These are phyloP conservation scores for Ceratocystis eucalypticola DNA, from an alignment of 2,329 filamentous ascomycete species.

Conservation along the genomic window DNA sequence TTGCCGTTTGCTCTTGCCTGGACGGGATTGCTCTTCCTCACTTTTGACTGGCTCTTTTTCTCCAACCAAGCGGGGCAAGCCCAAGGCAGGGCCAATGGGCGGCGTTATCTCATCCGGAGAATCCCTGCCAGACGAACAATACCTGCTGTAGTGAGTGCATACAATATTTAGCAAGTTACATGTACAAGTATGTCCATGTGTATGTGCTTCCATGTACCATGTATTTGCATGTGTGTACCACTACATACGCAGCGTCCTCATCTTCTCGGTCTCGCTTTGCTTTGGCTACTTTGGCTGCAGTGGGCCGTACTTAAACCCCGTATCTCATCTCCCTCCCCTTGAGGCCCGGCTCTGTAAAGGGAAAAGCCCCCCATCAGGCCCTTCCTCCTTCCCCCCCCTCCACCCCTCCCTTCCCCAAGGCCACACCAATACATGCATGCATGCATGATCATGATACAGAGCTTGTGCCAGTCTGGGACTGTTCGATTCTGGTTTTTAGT, in stretches of 20 bases:
- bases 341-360: not conserved
- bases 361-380: not conserved
- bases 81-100: not conserved
- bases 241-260: too few relatives aligned
- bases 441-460: not conserved
- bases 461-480: not conserved
- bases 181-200: not conserved
- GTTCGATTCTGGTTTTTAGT: too few relatives aligned
- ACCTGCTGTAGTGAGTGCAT: not conserved
- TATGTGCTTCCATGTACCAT: not conserved
- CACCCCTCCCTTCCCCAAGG: not conserved
- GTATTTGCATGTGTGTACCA: too few relatives aligned
- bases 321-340: not conserved
- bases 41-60: not conserved
- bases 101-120: not conserved
- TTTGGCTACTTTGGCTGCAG: not conserved
- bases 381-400: not conserved
- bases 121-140: not conserved
- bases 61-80: not conserved
- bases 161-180: not conserved
- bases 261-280: too few relatives aligned
- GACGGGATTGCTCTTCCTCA: not conserved
- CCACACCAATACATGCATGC: not conserved
- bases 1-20: not conserved
- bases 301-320: not conserved